Evolutionary conservation across 176 grass and related monocot species (phyloP).

Genomic region (Musa troglodytarum): DNA sequence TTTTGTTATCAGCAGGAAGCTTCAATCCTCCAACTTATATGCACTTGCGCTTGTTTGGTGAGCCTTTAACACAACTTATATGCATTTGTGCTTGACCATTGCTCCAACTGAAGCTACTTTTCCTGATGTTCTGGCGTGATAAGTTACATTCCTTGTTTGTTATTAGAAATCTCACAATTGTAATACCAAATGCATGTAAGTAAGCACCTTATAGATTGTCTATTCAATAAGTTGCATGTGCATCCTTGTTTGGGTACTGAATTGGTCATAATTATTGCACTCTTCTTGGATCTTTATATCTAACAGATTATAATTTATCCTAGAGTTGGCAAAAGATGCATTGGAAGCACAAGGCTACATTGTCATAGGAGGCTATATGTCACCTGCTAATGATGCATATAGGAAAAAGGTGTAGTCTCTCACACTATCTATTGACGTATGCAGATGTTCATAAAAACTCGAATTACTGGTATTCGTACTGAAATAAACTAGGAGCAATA

Average conservation of each 20-base stretch:
- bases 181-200: background rate
- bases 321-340: constrained; percentile 80
- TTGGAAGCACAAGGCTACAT: constrained; percentile 43
- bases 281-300: background rate
- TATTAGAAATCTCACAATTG: too few species aligned
- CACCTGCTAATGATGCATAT: constrained; percentile 84
- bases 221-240: background rate
- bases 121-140: too few species aligned
- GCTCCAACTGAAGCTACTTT: too few species aligned
- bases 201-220: background rate
- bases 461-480: too few species aligned
- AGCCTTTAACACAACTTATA: background rate
- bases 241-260: background rate
- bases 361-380: constrained; percentile 70
- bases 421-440: background rate
- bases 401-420: constrained; percentile 52
- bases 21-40: constrained; percentile 95
- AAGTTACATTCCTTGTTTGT: too few species aligned
- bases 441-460: background rate
- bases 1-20: constrained; percentile 66
- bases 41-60: constrained; percentile 92
- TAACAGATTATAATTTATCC: background rate
- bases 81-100: background rate
- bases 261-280: background rate
- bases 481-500: too few species aligned